Evolutionary conservation across 2,329 filamentous ascomycete genomes (phyloP), one percentile per base, ranked within the genome.

Genomic region (Neonectria faginata): DNA sequence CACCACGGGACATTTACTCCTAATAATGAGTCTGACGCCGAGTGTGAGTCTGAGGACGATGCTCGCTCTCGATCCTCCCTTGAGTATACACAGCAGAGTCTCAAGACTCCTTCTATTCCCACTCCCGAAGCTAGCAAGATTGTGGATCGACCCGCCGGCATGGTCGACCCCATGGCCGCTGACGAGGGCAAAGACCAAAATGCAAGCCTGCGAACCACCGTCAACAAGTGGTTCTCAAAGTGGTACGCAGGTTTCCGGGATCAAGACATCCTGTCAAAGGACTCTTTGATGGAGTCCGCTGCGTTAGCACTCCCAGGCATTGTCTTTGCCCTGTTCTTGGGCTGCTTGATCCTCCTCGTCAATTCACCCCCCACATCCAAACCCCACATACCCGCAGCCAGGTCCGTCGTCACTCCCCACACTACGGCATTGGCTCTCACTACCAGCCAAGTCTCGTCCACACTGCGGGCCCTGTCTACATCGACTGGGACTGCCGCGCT

Each of bases 41-140:
- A 76, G 25, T 66, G 70, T 5, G 82, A 85, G 27, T 73, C 71
- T 5, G 82, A 85, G n/a, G 80, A 82, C 18, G 79, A 80, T 25
- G 77, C 74, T 8, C 77, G 77, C 27, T 80, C 79, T 64, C 70
- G 74, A 62, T 73, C 75, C 11, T 85, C 84, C 22, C 79, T 85
- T 27, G 78, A 81, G 58, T 86, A 86, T 67, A 82, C 83, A 22
- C 83, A 85, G 51, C 77, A 85, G 69, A 81, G 79, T 57, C 80
- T 86, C 45, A 77, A 77, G 52, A 82, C 77, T 39, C 83, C 83
- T 5, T 82, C 80, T 27, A 76, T 80, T 27, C 68, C 71, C n/a
- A 77, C 78, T 5, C 77, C 78, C 11, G 78, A 80, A 48, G 74
- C 73, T 22, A 78, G 73, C 62, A 70, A 72, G 52, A 69, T 76